phyloP scores from a whole-genome alignment of 2,329 filamentous ascomycete species.

The Ilyonectria destructans region DNA sequence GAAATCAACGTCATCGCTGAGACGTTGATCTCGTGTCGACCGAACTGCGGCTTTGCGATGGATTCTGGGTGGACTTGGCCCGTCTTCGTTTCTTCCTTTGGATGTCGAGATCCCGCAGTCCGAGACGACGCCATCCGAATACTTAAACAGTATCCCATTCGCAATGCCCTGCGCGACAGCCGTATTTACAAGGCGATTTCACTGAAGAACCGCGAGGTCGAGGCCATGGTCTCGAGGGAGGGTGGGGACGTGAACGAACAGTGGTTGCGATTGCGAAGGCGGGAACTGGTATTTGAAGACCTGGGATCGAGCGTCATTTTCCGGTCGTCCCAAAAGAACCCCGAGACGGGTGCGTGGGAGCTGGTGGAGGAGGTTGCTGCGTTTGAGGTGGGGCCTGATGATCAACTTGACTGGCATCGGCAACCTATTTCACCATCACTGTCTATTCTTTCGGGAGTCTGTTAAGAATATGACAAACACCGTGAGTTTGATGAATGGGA shows the following conservation, averaged over 20 bases:
- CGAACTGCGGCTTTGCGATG: constrained; percentile 61
- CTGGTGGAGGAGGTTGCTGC: constrained; percentile 58
- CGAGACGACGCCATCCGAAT: constrained; percentile 60
- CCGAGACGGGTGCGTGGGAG: constrained; percentile 53
- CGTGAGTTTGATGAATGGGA: neutral
- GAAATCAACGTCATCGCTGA: constrained; percentile 60
- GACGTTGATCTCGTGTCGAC: constrained; percentile 55
- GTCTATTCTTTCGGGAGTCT: constrained; percentile 47
- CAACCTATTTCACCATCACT: constrained; percentile 56
- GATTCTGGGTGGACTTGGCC: constrained; percentile 65
- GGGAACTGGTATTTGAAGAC: constrained; percentile 59
- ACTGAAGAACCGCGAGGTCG: constrained; percentile 56
- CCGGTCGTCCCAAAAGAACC: constrained; percentile 54
- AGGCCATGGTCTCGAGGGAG: constrained; percentile 52
- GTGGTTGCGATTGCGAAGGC: constrained; percentile 57
- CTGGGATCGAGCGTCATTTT: constrained; percentile 57
- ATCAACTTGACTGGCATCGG: constrained; percentile 54
- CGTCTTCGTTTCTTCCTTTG: constrained; percentile 59
- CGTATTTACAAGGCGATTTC: constrained; percentile 59
- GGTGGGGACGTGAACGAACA: constrained; percentile 54
- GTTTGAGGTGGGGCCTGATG: constrained; percentile 51
- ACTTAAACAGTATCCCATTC: constrained; percentile 58
- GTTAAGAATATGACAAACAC: constrained; percentile 18
- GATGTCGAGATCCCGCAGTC: constrained; percentile 58
- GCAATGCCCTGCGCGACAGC: constrained; percentile 63